Percentiles rank a stretch among this genome's conserved stretches.
Conservation (phyloP, 495 filamentous ascomycete genomes). For the Aspergillus indologenus region DNA sequence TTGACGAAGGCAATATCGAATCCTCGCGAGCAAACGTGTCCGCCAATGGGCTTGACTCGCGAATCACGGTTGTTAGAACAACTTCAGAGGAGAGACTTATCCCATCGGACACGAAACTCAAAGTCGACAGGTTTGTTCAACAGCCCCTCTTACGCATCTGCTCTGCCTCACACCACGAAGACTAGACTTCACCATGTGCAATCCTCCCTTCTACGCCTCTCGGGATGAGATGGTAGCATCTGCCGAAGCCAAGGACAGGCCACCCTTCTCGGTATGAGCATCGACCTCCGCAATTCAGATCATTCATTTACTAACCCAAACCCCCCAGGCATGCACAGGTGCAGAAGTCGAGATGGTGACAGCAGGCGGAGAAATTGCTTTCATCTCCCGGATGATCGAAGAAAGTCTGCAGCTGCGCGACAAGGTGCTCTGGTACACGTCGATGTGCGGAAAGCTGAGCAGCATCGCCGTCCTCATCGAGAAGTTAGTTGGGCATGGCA, state of each 20-base stretch:
- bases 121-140: conserved; percentile 43
- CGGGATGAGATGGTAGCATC: conserved; percentile 62
- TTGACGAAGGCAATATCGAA: conserved; percentile 68
- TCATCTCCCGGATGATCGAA: conserved; percentile 69
- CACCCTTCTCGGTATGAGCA: conserved; percentile 59
- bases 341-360: conserved; percentile 84
- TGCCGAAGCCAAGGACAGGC: conserved; percentile 60
- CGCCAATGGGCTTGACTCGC: conserved; percentile 58
- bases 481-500: conserved; percentile 52
- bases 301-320: conserved; percentile 10
- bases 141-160: not conserved
- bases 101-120: conserved; percentile 44
- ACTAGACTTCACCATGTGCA: conserved; percentile 89
- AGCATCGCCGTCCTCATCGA: conserved; percentile 65
- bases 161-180: conserved; percentile 26
- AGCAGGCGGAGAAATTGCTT: conserved; percentile 76
- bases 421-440: conserved; percentile 80
- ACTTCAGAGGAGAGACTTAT: conserved; percentile 54
- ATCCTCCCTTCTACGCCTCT: conserved; percentile 89
- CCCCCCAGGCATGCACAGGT: conserved; percentile 68
- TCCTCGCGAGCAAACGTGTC: conserved; percentile 62
- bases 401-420: conserved; percentile 63
- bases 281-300: not conserved
- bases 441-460: conserved; percentile 82
- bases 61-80: conserved; percentile 63